Base-by-base conservation (phyloP, 352 stramenopile species). In the Phytopythium kandeliae region DNA sequence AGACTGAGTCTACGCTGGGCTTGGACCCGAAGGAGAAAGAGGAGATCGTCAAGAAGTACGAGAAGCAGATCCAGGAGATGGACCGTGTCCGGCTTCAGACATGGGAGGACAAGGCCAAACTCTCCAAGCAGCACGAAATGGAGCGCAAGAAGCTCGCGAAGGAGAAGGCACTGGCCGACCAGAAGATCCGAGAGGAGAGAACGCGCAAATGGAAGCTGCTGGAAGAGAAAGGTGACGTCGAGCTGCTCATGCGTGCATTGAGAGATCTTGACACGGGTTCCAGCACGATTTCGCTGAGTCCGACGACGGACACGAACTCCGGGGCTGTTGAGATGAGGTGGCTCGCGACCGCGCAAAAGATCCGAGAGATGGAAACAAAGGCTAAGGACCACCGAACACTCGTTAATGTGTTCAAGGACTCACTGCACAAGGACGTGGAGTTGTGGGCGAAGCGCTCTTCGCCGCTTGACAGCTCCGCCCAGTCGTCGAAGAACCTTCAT, bases 41-140 rank as follows among this genome's bases (percentile, higher is more conserved):
- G 19, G 78, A 94, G n/a, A 90, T 94, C 31, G 77, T 94, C 4
- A 86, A 77, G 38, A 84, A 82, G 50, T 92, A 92, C 44, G 79
- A 91, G 38, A 87, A 92, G 45, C 85, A 96, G 49, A 95, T 96
- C 43, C 78, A 94, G 55, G 87, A 96, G 50, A 95, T 96, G 70
- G 84, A 95, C 45, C 69, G 76, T 2, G 68, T 96, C 11, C 74
- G 80, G 13, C 43, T 92, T 31, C 83, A 96, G 57, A 96, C 85
- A 3, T 96, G 85, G 85, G 84, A 96, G 56, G 79, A 92, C 58
- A 96, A 96, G 35, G 73, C 84, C 2, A 84, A 85, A 34, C 62
- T 92, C 0, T 93, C 83, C 1, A 90, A 92, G 42, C 82, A 95
- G 36, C 84, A 96, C 46, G 84, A 96, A 50, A 54, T 89, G 50